These are phyloP conservation scores for Candida ascalaphidarum DNA, from an alignment of 805 yeast species.

Conservation along the genomic window DNA sequence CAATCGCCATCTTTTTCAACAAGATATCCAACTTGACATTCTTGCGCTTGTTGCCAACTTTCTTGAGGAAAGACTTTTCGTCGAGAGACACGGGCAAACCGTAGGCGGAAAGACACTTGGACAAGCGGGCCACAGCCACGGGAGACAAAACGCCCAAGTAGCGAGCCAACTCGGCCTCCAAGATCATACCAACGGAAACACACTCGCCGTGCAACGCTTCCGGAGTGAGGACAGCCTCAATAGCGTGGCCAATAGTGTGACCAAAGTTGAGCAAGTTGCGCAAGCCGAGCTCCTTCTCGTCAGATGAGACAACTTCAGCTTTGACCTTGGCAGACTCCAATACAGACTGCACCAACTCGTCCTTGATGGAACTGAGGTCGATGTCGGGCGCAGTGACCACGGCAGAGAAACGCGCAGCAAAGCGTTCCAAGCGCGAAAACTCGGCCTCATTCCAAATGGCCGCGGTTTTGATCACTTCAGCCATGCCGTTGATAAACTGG, in stretches of 20 bases:
- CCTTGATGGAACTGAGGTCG: constrained; percentile 60
- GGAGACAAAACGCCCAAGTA: constrained; percentile 84
- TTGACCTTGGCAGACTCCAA: constrained; percentile 82
- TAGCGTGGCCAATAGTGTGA: constrained; percentile 96
- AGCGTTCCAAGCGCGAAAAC: constrained; percentile 73
- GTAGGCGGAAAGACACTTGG: constrained; percentile 77
- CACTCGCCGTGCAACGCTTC: constrained; percentile 97
- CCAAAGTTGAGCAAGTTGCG: constrained; percentile 92
- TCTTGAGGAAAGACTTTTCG: constrained; percentile 58
- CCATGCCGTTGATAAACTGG: constrained; percentile 97
- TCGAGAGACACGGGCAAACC: constrained; percentile 75
- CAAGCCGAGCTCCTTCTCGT: constrained; percentile 92
- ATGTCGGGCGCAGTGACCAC: constrained; percentile 39
- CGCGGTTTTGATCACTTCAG: constrained; percentile 95
- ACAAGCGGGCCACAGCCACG: constrained; percentile 84
- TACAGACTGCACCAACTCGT: constrained; percentile 72
- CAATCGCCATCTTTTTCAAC: constrained; percentile 84
- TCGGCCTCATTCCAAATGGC: constrained; percentile 94
- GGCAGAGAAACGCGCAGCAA: constrained; percentile 60
- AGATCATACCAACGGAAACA: constrained; percentile 93
- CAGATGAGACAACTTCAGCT: constrained; percentile 87
- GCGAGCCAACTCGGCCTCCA: constrained; percentile 93
- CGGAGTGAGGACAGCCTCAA: constrained; percentile 95
- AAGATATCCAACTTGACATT: constrained; percentile 70
- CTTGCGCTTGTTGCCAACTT: constrained; percentile 53